These are phyloP conservation scores for Priceomyces medius DNA, from an alignment of 805 yeast genomes.

Conservation along the genomic window DNA sequence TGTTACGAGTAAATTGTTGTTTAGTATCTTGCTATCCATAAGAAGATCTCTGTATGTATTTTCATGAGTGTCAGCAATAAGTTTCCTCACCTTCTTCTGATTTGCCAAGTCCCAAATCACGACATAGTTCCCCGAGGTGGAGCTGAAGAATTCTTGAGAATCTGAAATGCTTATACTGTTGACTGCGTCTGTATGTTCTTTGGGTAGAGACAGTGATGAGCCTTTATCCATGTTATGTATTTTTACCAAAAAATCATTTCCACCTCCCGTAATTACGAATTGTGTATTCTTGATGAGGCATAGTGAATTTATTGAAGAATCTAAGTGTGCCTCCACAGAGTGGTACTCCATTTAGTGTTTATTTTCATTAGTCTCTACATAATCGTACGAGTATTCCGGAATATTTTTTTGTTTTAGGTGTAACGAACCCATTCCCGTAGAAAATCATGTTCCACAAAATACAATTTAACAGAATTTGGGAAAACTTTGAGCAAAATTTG, in stretches of 20 bases:
- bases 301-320: conserved; percentile 19
- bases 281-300: conserved; percentile 13
- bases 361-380: no score
- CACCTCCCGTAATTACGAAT: conserved; percentile 22
- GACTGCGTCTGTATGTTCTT: conserved; percentile 16
- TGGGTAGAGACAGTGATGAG: conserved; percentile 13
- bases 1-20: conserved; percentile 17
- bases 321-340: conserved; percentile 11
- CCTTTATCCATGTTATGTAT: conserved; percentile 12
- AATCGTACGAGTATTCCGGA: no score
- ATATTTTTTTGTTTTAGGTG: no score
- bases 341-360: conserved; percentile 8
- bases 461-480: no score
- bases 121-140: conserved; percentile 17
- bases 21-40: conserved; percentile 20
- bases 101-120: conserved; percentile 21
- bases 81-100: conserved; percentile 10
- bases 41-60: conserved; percentile 11
- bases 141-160: conserved; percentile 12
- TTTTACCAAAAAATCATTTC: conserved; percentile 17
- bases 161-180: conserved; percentile 16
- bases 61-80: conserved; percentile 4
- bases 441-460: no score
- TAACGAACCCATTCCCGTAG: no score
- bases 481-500: no score